phyloP scores from a whole-genome alignment of 2,329 filamentous ascomycete genomes.

The Alternaria ethzedia region DNA sequence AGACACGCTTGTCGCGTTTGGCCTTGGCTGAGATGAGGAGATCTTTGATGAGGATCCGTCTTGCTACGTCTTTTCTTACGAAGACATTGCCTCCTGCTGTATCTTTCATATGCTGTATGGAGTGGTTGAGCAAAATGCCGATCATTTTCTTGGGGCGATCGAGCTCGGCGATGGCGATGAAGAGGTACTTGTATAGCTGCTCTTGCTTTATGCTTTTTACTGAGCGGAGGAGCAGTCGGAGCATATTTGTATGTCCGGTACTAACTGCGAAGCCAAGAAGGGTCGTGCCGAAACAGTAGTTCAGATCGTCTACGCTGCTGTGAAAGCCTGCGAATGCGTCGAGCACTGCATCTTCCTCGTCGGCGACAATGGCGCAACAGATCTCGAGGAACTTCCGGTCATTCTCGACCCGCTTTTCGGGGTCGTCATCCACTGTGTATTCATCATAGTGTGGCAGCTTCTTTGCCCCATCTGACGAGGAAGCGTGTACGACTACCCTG shows the following conservation, averaged over 20 bases:
- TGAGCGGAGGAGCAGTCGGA: background rate
- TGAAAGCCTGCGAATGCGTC: background rate
- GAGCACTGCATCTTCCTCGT: background rate
- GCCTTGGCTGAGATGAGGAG: background rate
- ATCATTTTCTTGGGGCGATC: background rate
- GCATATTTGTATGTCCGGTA: too few relatives aligned
- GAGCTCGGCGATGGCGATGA: background rate
- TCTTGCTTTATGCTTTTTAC: background rate
- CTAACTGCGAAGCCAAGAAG: background rate
- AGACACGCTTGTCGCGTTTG: too few relatives aligned
- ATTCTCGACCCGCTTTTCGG: background rate
- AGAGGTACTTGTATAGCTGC: background rate
- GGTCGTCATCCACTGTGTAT: fast-evolving
- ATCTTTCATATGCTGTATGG: background rate
- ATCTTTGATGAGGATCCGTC: background rate
- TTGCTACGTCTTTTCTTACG: background rate
- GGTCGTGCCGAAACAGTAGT: background rate
- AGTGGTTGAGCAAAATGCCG: background rate
- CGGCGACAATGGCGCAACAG: background rate
- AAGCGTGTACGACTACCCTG: background rate
- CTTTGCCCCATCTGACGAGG: too few relatives aligned
- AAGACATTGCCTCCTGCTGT: background rate
- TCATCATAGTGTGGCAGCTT: background rate
- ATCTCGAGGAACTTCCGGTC: background rate
- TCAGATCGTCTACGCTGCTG: background rate